Percentiles rank a stretch among this genome's conserved stretches.
These are phyloP conservation scores for Suhomyces maxii DNA, from an alignment of 1,139 yeast species.

Conservation along the genomic window DNA sequence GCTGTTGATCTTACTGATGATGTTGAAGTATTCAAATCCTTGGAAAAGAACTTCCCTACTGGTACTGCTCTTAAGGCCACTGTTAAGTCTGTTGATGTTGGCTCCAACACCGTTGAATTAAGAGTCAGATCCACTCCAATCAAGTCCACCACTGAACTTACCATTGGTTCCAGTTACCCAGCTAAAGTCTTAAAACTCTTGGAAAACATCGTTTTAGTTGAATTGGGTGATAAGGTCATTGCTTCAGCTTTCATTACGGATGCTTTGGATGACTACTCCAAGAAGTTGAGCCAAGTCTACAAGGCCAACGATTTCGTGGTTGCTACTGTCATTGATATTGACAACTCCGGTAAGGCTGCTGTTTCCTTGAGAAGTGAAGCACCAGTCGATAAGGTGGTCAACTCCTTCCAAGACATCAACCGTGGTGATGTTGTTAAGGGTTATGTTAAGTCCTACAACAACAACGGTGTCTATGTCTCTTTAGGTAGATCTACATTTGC, in stretches of 20 bases:
- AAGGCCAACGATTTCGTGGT: conserved; percentile 57
- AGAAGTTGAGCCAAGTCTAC: conserved; percentile 53
- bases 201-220: conserved; percentile 64
- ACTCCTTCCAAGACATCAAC: conserved; percentile 53
- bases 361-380: conserved; percentile 59
- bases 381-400: conserved; percentile 47
- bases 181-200: conserved; percentile 66
- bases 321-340: conserved; percentile 62
- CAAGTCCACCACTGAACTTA: conserved; percentile 48
- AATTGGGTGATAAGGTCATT: conserved; percentile 58
- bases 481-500: conserved; percentile 75
- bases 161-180: conserved; percentile 61
- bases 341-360: conserved; percentile 57
- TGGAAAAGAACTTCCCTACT: conserved; percentile 60
- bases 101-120: conserved; percentile 51
- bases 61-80: conserved; percentile 69
- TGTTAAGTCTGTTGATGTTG: conserved; percentile 55
- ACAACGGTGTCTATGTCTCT: conserved; percentile 77
- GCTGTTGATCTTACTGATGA: conserved; percentile 65
- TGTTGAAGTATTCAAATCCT: conserved; percentile 47
- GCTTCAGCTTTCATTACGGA: conserved; percentile 78
- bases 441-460: conserved; percentile 70
- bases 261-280: conserved; percentile 70
- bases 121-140: conserved; percentile 49
- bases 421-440: conserved; percentile 79